Conservation (phyloP, 2,329 filamentous ascomycete species). For the Paecilomyces variotii region DNA sequence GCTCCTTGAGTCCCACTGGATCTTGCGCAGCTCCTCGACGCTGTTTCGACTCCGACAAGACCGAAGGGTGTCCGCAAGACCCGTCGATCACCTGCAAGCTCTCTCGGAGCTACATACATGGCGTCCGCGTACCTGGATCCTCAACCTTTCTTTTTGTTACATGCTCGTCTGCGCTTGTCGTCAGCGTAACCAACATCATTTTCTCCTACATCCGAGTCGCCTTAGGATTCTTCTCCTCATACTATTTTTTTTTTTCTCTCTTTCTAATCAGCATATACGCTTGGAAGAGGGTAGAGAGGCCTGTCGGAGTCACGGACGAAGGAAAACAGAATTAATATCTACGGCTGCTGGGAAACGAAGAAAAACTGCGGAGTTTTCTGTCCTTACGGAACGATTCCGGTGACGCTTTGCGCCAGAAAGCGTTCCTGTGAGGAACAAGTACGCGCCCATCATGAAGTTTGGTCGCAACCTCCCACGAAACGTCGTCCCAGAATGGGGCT, state of each 20-base stretch:
- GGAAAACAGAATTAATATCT: not conserved
- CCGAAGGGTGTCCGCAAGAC: not conserved
- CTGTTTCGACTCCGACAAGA: not conserved
- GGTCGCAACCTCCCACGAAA: slow-evolving; percentile 42
- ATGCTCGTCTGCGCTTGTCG: slow-evolving; percentile 1
- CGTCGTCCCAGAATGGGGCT: slow-evolving; percentile 44
- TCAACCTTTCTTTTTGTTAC: slow-evolving; percentile 1
- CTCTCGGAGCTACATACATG: slow-evolving; percentile 1
- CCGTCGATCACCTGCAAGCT: not conserved
- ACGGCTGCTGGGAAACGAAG: not conserved
- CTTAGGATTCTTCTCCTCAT: not conserved
- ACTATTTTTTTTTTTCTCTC: not conserved
- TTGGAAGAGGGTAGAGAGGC: not conserved
- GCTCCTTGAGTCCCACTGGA: not conserved
- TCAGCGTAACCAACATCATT: not conserved
- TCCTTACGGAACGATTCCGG: not conserved
- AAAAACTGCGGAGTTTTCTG: not conserved
- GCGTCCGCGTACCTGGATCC: slow-evolving; percentile 1
- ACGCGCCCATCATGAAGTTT: slow-evolving; percentile 39
- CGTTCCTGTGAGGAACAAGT: not conserved
- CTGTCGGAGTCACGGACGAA: not conserved
- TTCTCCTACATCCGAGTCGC: not conserved
- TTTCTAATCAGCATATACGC: not conserved
- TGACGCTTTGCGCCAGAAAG: not conserved
- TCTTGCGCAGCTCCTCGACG: not conserved